Evolutionary conservation across 768 basidiomycete species (phyloP).

Genomic region (Gymnopilus junonius): DNA sequence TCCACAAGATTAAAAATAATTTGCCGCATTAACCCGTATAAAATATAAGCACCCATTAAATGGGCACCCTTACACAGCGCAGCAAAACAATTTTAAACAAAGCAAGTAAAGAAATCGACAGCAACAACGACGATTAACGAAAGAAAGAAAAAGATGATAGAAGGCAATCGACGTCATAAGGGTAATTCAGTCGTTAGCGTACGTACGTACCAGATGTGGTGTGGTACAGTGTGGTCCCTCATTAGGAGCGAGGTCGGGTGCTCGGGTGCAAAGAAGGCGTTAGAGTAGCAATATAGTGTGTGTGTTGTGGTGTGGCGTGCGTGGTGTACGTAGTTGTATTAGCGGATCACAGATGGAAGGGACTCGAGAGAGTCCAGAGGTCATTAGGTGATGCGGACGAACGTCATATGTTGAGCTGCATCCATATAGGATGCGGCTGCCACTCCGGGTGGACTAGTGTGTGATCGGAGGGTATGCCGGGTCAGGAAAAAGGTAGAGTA

Average conservation of each 20-base stretch:
- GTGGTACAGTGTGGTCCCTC: slow-evolving; percentile 16
- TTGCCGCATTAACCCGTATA: slow-evolving; percentile 23
- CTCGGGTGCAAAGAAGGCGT: slow-evolving; percentile 12
- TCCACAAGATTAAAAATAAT: slow-evolving; percentile 7
- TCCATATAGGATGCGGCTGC: slow-evolving; percentile 11
- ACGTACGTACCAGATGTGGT: not conserved
- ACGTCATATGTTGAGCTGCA: slow-evolving; percentile 9
- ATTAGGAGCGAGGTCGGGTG: slow-evolving; percentile 25
- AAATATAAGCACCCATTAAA: slow-evolving; percentile 12
- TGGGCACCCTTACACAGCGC: slow-evolving; percentile 16
- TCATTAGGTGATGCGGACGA: slow-evolving; percentile 7
- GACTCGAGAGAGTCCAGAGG: not conserved
- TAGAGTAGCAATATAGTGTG: slow-evolving; percentile 5
- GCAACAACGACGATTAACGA: not conserved
- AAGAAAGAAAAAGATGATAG: not conserved
- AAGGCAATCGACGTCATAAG: not conserved
- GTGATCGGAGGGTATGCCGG: not conserved
- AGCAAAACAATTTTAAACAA: slow-evolving; percentile 5
- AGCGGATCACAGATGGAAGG: not conserved
- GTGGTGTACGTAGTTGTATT: not conserved
- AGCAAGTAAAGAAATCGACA: slow-evolving; percentile 1
- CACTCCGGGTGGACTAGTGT: slow-evolving; percentile 24
- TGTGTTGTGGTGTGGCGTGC: not conserved
- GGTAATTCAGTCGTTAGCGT: not conserved
- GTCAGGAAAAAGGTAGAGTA: not conserved